A percentile compares a stretch with the other conserved stretches of the same genome.
phyloP scores from a whole-genome alignment of 2,329 filamentous ascomycete genomes.

The Emmonsiellopsis sp. region DNA sequence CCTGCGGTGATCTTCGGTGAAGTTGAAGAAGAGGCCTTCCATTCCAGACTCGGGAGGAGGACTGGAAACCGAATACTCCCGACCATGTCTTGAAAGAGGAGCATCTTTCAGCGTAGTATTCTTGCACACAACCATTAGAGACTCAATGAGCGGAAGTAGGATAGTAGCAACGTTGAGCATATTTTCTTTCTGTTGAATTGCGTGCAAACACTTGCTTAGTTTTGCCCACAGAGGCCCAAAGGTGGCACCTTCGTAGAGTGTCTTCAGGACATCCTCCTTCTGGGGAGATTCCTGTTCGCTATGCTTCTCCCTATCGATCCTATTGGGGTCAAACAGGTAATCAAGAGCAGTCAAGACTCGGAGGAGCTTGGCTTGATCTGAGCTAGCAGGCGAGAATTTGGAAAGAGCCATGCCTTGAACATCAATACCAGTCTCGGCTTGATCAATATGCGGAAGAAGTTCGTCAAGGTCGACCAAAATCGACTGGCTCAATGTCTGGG shows the following conservation, averaged over 20 bases:
- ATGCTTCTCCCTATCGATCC: constrained; percentile 42
- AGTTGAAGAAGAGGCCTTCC: constrained; percentile 88
- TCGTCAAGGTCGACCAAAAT: constrained; percentile 79
- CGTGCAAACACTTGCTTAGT: constrained; percentile 75
- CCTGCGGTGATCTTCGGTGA: constrained; percentile 94
- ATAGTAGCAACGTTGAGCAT: constrained; percentile 98
- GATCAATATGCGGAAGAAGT: constrained; percentile 74
- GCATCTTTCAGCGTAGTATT: constrained; percentile 76
- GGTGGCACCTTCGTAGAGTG: constrained; percentile 80
- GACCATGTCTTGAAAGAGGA: constrained; percentile 40
- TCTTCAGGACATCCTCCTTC: constrained; percentile 76
- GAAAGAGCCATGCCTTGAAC: constrained; percentile 88
- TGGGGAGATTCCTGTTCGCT: constrained; percentile 49
- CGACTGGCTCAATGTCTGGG: constrained; percentile 70
- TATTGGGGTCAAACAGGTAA: constrained; percentile 83
- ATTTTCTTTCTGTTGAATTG: constrained; percentile 83
- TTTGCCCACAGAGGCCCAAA: constrained; percentile 90
- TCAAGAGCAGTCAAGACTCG: constrained; percentile 88
- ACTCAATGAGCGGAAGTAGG: constrained; percentile 85
- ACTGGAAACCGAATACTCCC: constrained; percentile 65
- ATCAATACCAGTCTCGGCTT: constrained; percentile 80
- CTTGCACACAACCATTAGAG: constrained; percentile 98
- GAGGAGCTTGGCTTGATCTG: constrained; percentile 91
- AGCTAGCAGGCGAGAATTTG: constrained; percentile 92
- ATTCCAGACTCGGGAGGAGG: constrained; percentile 71